Conservation (phyloP, 805 yeast species). For the Limtongozyma cylindracea region DNA sequence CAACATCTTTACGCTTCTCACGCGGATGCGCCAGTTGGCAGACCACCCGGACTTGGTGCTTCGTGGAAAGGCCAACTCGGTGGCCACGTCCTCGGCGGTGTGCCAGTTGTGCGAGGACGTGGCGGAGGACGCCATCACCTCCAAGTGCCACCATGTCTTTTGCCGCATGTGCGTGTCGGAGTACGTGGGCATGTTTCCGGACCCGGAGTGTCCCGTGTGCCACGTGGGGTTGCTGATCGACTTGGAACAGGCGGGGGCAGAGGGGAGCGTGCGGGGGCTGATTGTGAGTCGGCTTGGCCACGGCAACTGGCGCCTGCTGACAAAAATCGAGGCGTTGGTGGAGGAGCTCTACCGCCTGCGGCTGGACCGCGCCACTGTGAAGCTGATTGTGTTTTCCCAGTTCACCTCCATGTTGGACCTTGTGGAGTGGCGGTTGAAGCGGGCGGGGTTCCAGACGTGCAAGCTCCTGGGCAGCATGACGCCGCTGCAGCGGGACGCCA, state of each 20-base stretch:
- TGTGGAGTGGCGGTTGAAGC: constrained; percentile 82
- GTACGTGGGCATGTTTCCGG: constrained; percentile 62
- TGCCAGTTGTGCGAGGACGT: constrained; percentile 94
- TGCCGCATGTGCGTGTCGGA: constrained; percentile 86
- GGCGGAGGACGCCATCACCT: constrained; percentile 91
- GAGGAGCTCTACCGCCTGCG: constrained; percentile 78
- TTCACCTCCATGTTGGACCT: constrained; percentile 91
- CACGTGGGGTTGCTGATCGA: constrained; percentile 86
- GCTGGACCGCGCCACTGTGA: constrained; percentile 71
- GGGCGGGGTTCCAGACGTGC: constrained; percentile 90
- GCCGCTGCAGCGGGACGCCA: constrained; percentile 81
- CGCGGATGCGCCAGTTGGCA: constrained; percentile 94
- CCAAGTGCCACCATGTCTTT: constrained; percentile 82
- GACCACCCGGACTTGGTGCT: constrained; percentile 95
- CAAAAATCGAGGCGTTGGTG: constrained; percentile 88
- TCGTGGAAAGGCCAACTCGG: constrained; percentile 31
- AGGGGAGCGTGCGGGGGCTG: constrained; percentile 38
- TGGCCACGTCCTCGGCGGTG: too few relatives aligned
- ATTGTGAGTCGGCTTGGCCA: constrained; percentile 71
- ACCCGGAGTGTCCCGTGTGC: constrained; percentile 86
- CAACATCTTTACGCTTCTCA: constrained; percentile 82
- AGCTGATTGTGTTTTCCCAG: constrained; percentile 92
- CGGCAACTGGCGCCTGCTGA: constrained; percentile 80
- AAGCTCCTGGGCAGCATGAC: constrained; percentile 94
- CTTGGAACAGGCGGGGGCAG: constrained; percentile 63